Evolutionary conservation across 768 basidiomycete species (phyloP).

Genomic region (Mycena latifolia): DNA sequence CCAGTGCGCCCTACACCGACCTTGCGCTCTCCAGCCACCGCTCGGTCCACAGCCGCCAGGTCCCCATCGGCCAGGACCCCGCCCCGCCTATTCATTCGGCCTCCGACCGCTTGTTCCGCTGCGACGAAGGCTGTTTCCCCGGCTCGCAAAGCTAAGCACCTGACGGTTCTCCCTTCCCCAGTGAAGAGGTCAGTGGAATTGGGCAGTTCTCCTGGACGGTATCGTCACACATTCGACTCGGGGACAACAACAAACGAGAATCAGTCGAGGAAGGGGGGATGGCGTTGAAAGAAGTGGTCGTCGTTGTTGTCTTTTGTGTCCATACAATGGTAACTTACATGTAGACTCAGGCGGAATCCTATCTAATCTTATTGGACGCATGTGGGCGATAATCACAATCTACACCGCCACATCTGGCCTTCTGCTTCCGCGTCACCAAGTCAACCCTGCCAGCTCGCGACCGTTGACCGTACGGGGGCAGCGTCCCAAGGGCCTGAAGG

Average conservation of each 20-base stretch:
- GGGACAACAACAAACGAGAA: not conserved
- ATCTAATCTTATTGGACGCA: no score
- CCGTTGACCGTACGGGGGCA: no score
- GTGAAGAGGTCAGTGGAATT: not conserved
- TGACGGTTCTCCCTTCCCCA: not conserved
- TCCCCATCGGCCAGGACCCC: constrained; percentile 8
- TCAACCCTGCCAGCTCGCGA: no score
- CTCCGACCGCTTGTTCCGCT: not conserved
- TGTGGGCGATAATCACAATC: no score
- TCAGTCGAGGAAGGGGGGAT: no score
- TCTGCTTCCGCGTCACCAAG: no score
- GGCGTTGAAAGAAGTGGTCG: no score
- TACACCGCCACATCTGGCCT: no score
- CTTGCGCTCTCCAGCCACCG: not conserved
- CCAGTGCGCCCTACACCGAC: not conserved
- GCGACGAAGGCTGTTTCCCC: constrained; percentile 1
- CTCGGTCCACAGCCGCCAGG: constrained; percentile 1
- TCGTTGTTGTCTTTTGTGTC: no score
- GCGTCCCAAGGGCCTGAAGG: no score
- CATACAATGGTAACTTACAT: no score
- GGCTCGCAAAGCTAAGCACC: not conserved
- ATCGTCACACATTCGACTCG: not conserved
- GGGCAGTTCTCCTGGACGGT: not conserved
- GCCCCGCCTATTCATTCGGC: not conserved
- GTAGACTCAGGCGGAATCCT: no score